Conservation (phyloP, 106 monocot genomes). For the Vanilla planifolia region DNA sequence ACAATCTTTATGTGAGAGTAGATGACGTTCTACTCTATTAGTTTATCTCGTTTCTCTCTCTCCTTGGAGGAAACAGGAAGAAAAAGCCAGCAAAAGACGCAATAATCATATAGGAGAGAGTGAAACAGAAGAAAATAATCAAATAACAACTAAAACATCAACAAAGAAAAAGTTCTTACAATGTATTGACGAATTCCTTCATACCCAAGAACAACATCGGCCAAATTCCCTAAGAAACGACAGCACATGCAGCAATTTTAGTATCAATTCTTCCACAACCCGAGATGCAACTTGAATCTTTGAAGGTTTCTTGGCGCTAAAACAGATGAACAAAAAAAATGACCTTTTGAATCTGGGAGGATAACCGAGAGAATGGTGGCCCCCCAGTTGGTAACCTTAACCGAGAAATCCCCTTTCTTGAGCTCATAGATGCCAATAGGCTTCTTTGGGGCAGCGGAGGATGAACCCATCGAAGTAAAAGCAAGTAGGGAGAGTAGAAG, state of each 20-base stretch:
- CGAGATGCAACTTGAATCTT: too few relatives aligned
- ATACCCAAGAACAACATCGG: slow-evolving; percentile 62
- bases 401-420: slow-evolving; percentile 48
- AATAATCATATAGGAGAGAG: neutral
- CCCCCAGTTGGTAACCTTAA: slow-evolving; percentile 67
- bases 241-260: neutral
- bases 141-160: neutral
- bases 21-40: too few relatives aligned
- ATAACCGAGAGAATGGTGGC: slow-evolving; percentile 52
- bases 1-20: too few relatives aligned
- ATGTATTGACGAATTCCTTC: slow-evolving; percentile 40
- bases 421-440: slow-evolving; percentile 48
- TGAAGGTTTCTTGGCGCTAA: neutral
- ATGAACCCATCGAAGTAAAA: slow-evolving; percentile 10
- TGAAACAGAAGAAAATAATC: neutral
- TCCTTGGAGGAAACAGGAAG: neutral
- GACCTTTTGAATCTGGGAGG: slow-evolving; percentile 51
- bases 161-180: slow-evolving; percentile 17
- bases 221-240: slow-evolving; percentile 46
- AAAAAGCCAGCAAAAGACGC: too few relatives aligned
- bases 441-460: slow-evolving; percentile 16
- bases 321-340: neutral
- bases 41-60: too few relatives aligned
- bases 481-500: slow-evolving; percentile 13
- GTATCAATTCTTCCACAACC: too few relatives aligned